phyloP scores from a whole-genome alignment of 805 yeast genomes.

The Barnettozyma pratensis region DNA sequence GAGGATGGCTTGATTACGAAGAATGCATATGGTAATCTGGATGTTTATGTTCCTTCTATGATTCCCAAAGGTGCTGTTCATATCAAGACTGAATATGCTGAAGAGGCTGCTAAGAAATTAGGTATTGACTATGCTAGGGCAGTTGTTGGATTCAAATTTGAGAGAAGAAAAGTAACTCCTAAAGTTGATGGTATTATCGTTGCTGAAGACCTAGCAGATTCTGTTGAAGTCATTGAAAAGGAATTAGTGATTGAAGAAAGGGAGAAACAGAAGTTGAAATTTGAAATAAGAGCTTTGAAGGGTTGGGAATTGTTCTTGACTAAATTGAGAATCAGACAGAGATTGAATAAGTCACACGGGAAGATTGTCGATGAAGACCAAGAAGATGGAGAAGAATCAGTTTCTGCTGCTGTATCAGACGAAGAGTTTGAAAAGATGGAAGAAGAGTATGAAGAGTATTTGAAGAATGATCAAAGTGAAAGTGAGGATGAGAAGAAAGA shows the following conservation, averaged over 20 bases:
- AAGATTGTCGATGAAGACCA: slow-evolving; percentile 12
- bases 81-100: slow-evolving; percentile 48
- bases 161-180: slow-evolving; percentile 50
- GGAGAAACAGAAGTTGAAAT: slow-evolving; percentile 35
- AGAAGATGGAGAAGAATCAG: slow-evolving; percentile 10
- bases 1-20: slow-evolving; percentile 64
- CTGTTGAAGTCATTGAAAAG: slow-evolving; percentile 46
- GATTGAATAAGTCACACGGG: slow-evolving; percentile 46
- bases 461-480: slow-evolving; percentile 16
- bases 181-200: slow-evolving; percentile 73
- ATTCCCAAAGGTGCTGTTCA: slow-evolving; percentile 75
- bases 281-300: slow-evolving; percentile 44
- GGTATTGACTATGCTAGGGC: slow-evolving; percentile 83
- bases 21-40: slow-evolving; percentile 81
- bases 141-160: slow-evolving; percentile 80
- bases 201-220: slow-evolving; percentile 55
- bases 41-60: slow-evolving; percentile 73
- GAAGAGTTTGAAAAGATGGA: slow-evolving; percentile 15
- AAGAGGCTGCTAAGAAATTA: slow-evolving; percentile 65
- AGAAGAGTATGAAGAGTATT: slow-evolving; percentile 19
- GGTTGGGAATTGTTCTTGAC: slow-evolving; percentile 40
- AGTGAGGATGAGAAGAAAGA: slow-evolving; percentile 8
- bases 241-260: slow-evolving; percentile 39
- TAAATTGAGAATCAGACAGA: slow-evolving; percentile 36
- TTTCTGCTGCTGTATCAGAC: slow-evolving; percentile 10